Percentiles rank a stretch among this genome's conserved stretches.
phyloP scores from a whole-genome alignment of 306 rosid genomes.

The Cicer cuneatum region DNA sequence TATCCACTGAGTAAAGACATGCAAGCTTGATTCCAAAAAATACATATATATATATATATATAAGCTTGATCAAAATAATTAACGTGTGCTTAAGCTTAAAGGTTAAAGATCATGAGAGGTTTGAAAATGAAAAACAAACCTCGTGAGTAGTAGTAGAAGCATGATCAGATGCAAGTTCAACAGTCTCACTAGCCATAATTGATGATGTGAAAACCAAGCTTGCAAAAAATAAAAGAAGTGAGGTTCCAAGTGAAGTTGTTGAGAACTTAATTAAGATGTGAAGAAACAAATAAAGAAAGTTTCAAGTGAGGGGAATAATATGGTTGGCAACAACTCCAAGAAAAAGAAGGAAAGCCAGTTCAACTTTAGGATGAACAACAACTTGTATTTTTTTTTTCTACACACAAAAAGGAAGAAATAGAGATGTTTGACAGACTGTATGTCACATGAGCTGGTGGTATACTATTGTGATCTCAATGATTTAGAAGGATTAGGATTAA shows the following conservation, averaged over 20 bases:
- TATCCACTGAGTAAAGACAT: constrained; percentile 29
- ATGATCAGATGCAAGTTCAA: constrained; percentile 47
- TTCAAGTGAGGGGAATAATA: constrained; percentile 51
- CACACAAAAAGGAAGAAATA: constrained; percentile 51
- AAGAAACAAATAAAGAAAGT: constrained; percentile 39
- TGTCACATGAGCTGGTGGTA: constrained; percentile 64
- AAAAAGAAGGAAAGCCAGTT: constrained; percentile 47
- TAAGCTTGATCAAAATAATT: constrained; percentile 8
- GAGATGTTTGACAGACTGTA: constrained; percentile 70
- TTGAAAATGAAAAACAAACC: constrained; percentile 52
- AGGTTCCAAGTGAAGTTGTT: constrained; percentile 29
- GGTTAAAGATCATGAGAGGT: constrained; percentile 38
- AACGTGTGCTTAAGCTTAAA: constrained; percentile 4
- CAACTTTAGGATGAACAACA: constrained; percentile 49
- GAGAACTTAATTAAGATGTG: constrained; percentile 29
- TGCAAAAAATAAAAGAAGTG: constrained; percentile 7
- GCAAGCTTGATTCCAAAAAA: constrained; percentile 25
- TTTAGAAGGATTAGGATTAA: constrained; percentile 55
- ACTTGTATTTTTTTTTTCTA: constrained; percentile 7
- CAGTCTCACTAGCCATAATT: constrained; percentile 64
- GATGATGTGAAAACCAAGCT: constrained; percentile 30
- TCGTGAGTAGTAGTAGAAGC: constrained; percentile 52
- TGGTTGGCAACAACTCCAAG: constrained; percentile 68
- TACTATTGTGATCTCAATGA: constrained; percentile 66
- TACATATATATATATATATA: not conserved